phyloP scores from a whole-genome alignment of 768 basidiomycete species.

The Austroboletus eburneus region DNA sequence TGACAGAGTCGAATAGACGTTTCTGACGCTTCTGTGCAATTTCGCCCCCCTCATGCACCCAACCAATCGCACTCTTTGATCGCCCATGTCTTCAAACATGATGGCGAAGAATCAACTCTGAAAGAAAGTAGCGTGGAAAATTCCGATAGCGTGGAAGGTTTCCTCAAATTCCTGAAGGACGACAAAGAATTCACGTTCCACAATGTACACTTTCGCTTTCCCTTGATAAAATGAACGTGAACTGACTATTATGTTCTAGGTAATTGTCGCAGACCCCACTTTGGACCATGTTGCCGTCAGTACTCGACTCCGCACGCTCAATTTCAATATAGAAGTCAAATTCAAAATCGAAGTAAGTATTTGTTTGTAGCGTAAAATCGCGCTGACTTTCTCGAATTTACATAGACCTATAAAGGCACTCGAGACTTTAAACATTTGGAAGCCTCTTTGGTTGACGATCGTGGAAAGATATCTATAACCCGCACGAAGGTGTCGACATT shows the following conservation, averaged over 20 bases:
- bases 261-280: constrained; percentile 10
- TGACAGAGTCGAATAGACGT: too few species aligned
- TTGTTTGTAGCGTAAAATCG: not conserved
- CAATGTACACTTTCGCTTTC: not conserved
- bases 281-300: not conserved
- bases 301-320: constrained; percentile 8
- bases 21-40: not conserved
- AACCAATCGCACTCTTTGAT: constrained; percentile 6
- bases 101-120: too few species aligned
- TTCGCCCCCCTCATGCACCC: constrained; percentile 6
- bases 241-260: not conserved
- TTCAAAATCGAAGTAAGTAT: too few species aligned
- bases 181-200: constrained; percentile 1
- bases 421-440: not conserved
- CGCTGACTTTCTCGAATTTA: not conserved
- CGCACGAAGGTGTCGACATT: not conserved
- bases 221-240: not conserved
- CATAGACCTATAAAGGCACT: constrained; percentile 2
- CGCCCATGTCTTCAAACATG: constrained; percentile 2
- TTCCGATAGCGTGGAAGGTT: constrained; percentile 3
- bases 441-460: constrained; percentile 7
- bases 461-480: not conserved
- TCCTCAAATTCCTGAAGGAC: not conserved
- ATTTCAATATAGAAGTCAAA: too few species aligned
- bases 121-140: too few species aligned